Conservation (phyloP, 495 filamentous ascomycete genomes). For the Hypomontagnella monticulosa region DNA sequence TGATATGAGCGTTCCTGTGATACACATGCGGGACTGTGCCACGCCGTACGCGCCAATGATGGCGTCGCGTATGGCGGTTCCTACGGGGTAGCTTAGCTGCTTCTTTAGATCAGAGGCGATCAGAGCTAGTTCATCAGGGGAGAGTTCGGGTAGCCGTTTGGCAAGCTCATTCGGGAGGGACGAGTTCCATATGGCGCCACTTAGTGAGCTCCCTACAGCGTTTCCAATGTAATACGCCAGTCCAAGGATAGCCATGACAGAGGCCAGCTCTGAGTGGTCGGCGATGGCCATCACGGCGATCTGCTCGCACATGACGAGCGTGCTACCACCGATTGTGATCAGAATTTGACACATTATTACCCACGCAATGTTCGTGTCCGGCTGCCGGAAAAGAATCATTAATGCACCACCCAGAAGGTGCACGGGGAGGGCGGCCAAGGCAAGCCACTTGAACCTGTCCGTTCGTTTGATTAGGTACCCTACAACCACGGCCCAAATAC, state of each 20-base stretch:
- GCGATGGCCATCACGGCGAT: slow-evolving; percentile 64
- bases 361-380: slow-evolving; percentile 64
- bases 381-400: slow-evolving; percentile 77
- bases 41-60: slow-evolving; percentile 70
- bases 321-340: slow-evolving; percentile 71
- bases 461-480: slow-evolving; percentile 65
- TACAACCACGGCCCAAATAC: slow-evolving; percentile 67
- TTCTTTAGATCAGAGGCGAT: slow-evolving; percentile 70
- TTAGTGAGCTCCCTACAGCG: slow-evolving; percentile 62
- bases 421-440: slow-evolving; percentile 69
- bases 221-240: slow-evolving; percentile 63
- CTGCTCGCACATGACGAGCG: slow-evolving; percentile 64
- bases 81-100: slow-evolving; percentile 68
- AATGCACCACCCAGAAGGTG: slow-evolving; percentile 74
- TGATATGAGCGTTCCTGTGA: slow-evolving; percentile 50
- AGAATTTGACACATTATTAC: slow-evolving; percentile 74
- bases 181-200: slow-evolving; percentile 66
- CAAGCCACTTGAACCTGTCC: slow-evolving; percentile 69
- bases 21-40: slow-evolving; percentile 59
- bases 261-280: slow-evolving; percentile 64
- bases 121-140: slow-evolving; percentile 52
- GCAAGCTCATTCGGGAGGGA: slow-evolving; percentile 56
- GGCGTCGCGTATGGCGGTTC: slow-evolving; percentile 64
- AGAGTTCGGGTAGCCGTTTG: slow-evolving; percentile 55
- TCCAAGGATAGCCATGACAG: slow-evolving; percentile 60